Conservation (phyloP, 2,329 filamentous ascomycete species). For the Aureobasidium sp. region DNA sequence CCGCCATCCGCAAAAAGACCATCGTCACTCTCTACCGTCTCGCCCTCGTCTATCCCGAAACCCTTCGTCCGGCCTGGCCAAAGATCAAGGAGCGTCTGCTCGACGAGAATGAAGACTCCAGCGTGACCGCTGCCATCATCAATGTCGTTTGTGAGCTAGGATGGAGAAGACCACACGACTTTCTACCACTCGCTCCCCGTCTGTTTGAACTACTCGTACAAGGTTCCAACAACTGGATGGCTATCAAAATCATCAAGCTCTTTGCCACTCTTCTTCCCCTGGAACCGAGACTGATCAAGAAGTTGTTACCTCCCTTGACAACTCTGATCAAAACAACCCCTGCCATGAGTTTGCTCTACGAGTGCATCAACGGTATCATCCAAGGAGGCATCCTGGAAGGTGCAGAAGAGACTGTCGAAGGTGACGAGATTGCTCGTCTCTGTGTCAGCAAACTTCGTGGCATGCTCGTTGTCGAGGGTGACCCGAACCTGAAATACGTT, state of each 20-base stretch:
- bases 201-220: slow-evolving; percentile 89
- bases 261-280: slow-evolving; percentile 92
- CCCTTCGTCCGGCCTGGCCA: slow-evolving; percentile 85
- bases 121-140: slow-evolving; percentile 90
- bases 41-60: slow-evolving; percentile 93
- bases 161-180: slow-evolving; percentile 89
- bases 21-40: slow-evolving; percentile 90
- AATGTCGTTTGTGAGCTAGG: slow-evolving; percentile 96
- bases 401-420: slow-evolving; percentile 69
- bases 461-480: slow-evolving; percentile 89
- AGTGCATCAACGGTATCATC: slow-evolving; percentile 97
- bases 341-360: slow-evolving; percentile 96
- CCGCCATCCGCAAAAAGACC: slow-evolving; percentile 87
- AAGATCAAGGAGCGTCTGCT: slow-evolving; percentile 93
- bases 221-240: slow-evolving; percentile 98
- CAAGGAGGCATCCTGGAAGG: slow-evolving; percentile 89
- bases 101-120: slow-evolving; percentile 82
- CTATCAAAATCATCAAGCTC: slow-evolving; percentile 96
- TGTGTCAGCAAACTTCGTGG: slow-evolving; percentile 89
- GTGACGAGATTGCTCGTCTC: slow-evolving; percentile 83
- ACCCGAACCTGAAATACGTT: slow-evolving; percentile 96
- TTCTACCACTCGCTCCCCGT: slow-evolving; percentile 81
- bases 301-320: slow-evolving; percentile 82
- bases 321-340: slow-evolving; percentile 90
- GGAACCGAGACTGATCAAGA: slow-evolving; percentile 84